phyloP scores from a whole-genome alignment of 2,329 filamentous ascomycete species.

The Alternaria longipes region DNA sequence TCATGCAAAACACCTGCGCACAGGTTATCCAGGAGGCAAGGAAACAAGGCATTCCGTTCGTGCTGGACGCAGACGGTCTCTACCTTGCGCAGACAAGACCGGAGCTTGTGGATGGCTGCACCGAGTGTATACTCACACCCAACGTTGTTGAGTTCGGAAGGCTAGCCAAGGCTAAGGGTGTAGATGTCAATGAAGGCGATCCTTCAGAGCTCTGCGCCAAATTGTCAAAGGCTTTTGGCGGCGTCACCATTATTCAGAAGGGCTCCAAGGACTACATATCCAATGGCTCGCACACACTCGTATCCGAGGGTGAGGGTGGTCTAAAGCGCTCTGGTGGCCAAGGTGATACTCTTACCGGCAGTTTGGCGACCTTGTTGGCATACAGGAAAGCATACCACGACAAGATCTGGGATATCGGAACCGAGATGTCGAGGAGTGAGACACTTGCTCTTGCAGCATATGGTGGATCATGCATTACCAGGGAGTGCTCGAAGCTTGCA shows the following conservation, averaged over 20 bases:
- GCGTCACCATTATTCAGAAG: constrained; percentile 93
- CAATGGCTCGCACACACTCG: constrained; percentile 77
- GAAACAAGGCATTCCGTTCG: constrained; percentile 76
- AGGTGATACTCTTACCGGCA: constrained; percentile 92
- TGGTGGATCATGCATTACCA: constrained; percentile 85
- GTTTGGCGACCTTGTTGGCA: constrained; percentile 84
- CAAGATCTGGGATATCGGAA: constrained; percentile 73
- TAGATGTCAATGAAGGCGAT: constrained; percentile 66
- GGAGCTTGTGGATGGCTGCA: constrained; percentile 80
- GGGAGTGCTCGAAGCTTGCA: constrained; percentile 87
- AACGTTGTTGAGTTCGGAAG: constrained; percentile 93
- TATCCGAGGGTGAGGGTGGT: constrained; percentile 81
- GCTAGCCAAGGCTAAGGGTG: constrained; percentile 76
- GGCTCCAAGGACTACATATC: constrained; percentile 83
- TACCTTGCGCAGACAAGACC: constrained; percentile 79
- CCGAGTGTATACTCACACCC: constrained; percentile 86
- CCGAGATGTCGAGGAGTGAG: constrained; percentile 65
- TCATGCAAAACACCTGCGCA: constrained; percentile 88
- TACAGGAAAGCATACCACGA: constrained; percentile 91
- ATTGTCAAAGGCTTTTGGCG: constrained; percentile 79
- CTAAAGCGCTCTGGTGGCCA: constrained; percentile 92
- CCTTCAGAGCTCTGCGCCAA: constrained; percentile 69
- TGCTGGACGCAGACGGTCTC: constrained; percentile 91
- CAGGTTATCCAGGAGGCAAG: constrained; percentile 81
- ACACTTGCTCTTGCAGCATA: constrained; percentile 80